Conservation (phyloP, 805 yeast genomes). For the Candida koratica region DNA sequence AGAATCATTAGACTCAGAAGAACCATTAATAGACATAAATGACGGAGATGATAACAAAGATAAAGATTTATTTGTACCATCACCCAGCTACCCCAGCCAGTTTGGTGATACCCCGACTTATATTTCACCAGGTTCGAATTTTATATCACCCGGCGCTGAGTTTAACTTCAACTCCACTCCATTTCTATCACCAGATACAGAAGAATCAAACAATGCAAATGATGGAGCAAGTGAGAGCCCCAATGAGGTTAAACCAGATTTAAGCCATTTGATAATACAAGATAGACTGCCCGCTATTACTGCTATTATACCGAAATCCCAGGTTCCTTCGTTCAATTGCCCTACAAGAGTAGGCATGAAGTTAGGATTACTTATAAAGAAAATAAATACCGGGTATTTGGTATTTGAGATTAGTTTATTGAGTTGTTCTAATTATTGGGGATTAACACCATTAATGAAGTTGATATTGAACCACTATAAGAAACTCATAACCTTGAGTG, state of each 20-base stretch:
- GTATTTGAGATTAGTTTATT: conserved; percentile 62
- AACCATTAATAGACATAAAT: neutral
- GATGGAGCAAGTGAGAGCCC: neutral
- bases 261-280: conserved; percentile 30
- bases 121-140: conserved; percentile 5
- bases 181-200: conserved; percentile 9
- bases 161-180: conserved; percentile 7
- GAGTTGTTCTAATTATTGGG: conserved; percentile 69
- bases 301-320: conserved; percentile 55
- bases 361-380: conserved; percentile 62
- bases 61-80: conserved; percentile 2
- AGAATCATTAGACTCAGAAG: neutral
- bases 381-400: conserved; percentile 21
- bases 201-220: neutral
- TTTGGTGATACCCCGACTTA: neutral
- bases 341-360: conserved; percentile 67
- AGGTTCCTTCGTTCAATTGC: conserved; percentile 66
- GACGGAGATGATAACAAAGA: neutral
- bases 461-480: conserved; percentile 58
- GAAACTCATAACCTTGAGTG: conserved; percentile 46
- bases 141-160: conserved; percentile 5
- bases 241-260: conserved; percentile 1
- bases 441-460: conserved; percentile 51
- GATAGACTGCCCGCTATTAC: conserved; percentile 50
- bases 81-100: conserved; percentile 1